Base-by-base conservation (phyloP, 176 grass and related monocot genomes). In the Dactylis glomerata region DNA sequence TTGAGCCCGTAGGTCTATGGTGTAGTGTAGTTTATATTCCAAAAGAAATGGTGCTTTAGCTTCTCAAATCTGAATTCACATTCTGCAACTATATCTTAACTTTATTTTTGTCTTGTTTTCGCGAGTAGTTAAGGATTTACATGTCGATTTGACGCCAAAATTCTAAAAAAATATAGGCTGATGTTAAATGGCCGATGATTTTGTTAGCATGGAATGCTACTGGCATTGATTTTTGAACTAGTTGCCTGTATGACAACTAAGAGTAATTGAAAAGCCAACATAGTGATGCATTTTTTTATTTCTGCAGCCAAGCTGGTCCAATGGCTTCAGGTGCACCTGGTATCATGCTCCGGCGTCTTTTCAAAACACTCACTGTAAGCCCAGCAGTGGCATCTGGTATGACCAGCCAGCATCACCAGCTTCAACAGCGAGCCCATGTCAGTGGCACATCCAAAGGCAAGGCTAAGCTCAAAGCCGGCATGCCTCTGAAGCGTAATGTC, bases 381-480 rank as follows among this genome's bases (percentile, higher is more conserved):
- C 57, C 83, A 1, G 45, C 73, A 49, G 12, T 89, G 31, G 34
- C 55, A 55, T 81, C 67, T 17, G 86, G 79, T 34, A 41, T 59
- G 40, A 41, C 63, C 50, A 69, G 38, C 42, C 84, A 80, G 51
- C 68, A 61, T 68, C 78, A 93, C 38, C 91, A 90, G 73, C 78
- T 93, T 71, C 85, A 90, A 33, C 87, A 87, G 73, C 56, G 49
- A 11, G 78, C 72, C 10, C 78, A 74, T 45, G 91, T 97, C 31
- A 94, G 91, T 75, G 94, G 91, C 33, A 97, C 94, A 2, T 83
- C 94, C 57, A 97, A 97, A 80, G 94, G 94, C 49, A 97, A 97
- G 89, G 87, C 55, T 26, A 97, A 94, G 82, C 84, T 94, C 75
- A 97, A 97, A 78, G 11, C 73, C 4, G 89, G 89, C 3, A 85